Conservation (phyloP, 345 rosid genomes). For the Salix caprea region DNA sequence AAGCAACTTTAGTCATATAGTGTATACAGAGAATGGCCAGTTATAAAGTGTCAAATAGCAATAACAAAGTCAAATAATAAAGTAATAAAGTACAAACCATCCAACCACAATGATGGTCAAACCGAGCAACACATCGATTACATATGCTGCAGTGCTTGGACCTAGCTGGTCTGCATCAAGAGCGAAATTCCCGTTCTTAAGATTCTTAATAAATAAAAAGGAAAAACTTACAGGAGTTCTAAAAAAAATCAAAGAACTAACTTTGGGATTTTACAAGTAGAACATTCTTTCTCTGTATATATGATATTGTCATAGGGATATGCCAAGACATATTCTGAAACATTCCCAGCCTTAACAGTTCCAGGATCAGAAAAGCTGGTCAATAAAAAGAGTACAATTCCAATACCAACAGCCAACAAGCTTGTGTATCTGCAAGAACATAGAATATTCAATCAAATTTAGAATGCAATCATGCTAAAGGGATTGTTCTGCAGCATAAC, state of each 20-base stretch:
- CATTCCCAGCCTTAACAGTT: constrained; percentile 63
- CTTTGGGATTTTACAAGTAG: constrained; percentile 82
- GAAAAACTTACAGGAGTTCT: neutral
- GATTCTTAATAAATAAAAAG: neutral
- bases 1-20: constrained; percentile 7
- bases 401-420: constrained; percentile 62
- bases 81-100: constrained; percentile 48
- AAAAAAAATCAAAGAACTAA: constrained; percentile 32
- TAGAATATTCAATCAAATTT: constrained; percentile 3
- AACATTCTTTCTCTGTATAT: constrained; percentile 67
- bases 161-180: constrained; percentile 79
- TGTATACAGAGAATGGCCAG: neutral
- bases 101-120: constrained; percentile 99
- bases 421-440: constrained; percentile 59
- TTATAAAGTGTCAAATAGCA: neutral
- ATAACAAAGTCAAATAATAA: neutral
- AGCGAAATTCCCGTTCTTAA: neutral
- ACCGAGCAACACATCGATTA: constrained; percentile 86
- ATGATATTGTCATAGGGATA: constrained; percentile 83
- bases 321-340: constrained; percentile 54
- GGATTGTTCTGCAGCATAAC: constrained; percentile 1
- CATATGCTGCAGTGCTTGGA: constrained; percentile 96
- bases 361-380: constrained; percentile 95
- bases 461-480: neutral
- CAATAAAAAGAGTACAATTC: constrained; percentile 65